Evolutionary conservation across 345 rosid genomes (phyloP).

Genomic region (Erysimum cheiranthoides): DNA sequence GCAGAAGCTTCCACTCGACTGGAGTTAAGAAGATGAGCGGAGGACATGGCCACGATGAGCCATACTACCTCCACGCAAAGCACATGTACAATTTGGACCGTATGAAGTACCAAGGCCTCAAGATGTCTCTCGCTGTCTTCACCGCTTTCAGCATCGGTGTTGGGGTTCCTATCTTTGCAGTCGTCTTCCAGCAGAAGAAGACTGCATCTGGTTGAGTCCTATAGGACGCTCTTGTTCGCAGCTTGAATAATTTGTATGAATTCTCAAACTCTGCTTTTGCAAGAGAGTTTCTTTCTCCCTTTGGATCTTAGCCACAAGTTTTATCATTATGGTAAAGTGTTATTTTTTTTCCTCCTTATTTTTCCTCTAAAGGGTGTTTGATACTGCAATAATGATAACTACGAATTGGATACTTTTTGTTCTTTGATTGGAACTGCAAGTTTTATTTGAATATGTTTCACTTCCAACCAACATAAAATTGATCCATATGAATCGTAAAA

Average conservation of each 20-base stretch:
- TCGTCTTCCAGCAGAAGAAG: slow-evolving; percentile 95
- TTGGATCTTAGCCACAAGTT: slow-evolving; percentile 35
- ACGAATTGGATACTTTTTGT: not conserved
- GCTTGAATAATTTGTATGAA: slow-evolving; percentile 38
- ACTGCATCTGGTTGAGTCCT: slow-evolving; percentile 64
- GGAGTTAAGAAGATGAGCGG: slow-evolving; percentile 58
- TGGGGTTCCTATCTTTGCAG: slow-evolving; percentile 84
- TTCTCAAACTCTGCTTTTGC: slow-evolving; percentile 17
- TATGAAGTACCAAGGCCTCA: slow-evolving; percentile 80
- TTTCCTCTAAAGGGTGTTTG: slow-evolving; percentile 13
- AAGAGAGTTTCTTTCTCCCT: slow-evolving; percentile 34
- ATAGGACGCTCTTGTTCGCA: not conserved
- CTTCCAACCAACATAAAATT: not conserved
- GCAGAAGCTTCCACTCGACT: slow-evolving; percentile 46
- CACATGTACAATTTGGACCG: slow-evolving; percentile 99
- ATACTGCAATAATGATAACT: slow-evolving; percentile 35
- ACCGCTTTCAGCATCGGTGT: slow-evolving; percentile 91
- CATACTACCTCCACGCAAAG: slow-evolving; percentile 83
- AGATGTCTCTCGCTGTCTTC: slow-evolving; percentile 84
- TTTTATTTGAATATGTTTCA: not conserved
- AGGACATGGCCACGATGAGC: slow-evolving; percentile 77
- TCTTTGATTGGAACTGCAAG: slow-evolving; percentile 16
- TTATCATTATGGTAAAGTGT: slow-evolving; percentile 33
- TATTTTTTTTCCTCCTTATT: not conserved
- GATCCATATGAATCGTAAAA: not conserved